A percentile compares a stretch with the other conserved stretches of the same genome.
phyloP scores from a whole-genome alignment of 225 moss, liverwort and hornwort species.

The Polytrichum commune region DNA sequence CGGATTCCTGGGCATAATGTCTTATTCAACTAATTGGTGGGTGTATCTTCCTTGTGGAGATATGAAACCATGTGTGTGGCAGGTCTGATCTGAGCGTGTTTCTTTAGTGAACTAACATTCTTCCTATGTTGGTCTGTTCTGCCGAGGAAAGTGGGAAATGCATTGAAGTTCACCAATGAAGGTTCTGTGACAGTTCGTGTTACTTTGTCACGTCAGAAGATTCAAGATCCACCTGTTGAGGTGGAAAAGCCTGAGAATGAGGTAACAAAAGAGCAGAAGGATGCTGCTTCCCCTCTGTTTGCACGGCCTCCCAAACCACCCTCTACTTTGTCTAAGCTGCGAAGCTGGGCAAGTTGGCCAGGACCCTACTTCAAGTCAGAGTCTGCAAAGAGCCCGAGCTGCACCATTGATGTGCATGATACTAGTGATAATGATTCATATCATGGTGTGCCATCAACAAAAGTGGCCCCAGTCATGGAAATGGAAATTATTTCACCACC shows the following conservation, averaged over 20 bases:
- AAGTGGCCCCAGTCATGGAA: slow-evolving; percentile 34
- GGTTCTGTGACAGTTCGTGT: slow-evolving; percentile 73
- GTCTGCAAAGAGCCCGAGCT: slow-evolving; percentile 26
- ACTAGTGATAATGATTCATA: slow-evolving; percentile 21
- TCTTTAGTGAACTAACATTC: background rate
- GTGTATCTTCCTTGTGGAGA: too few species aligned
- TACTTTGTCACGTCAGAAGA: slow-evolving; percentile 7
- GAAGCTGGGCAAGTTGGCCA: slow-evolving; percentile 89
- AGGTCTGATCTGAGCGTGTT: too few species aligned
- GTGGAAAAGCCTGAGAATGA: background rate
- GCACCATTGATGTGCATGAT: slow-evolving; percentile 45
- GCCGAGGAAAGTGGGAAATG: slow-evolving; percentile 78
- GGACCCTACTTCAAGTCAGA: slow-evolving; percentile 51
- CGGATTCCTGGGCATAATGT: too few species aligned
- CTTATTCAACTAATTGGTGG: too few species aligned
- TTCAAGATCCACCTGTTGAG: background rate
- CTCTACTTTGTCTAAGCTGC: slow-evolving; percentile 47
- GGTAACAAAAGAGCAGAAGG: background rate
- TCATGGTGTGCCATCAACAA: slow-evolving; percentile 11
- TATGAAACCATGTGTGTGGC: too few species aligned
- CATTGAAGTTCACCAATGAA: slow-evolving; percentile 80
- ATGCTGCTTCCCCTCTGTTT: slow-evolving; percentile 11
- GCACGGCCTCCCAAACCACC: slow-evolving; percentile 32
- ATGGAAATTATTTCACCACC: slow-evolving; percentile 6
- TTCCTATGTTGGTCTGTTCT: slow-evolving; percentile 2